Conservation (phyloP, 2,329 filamentous ascomycete species). For the Ophiostoma piceae region DNA sequence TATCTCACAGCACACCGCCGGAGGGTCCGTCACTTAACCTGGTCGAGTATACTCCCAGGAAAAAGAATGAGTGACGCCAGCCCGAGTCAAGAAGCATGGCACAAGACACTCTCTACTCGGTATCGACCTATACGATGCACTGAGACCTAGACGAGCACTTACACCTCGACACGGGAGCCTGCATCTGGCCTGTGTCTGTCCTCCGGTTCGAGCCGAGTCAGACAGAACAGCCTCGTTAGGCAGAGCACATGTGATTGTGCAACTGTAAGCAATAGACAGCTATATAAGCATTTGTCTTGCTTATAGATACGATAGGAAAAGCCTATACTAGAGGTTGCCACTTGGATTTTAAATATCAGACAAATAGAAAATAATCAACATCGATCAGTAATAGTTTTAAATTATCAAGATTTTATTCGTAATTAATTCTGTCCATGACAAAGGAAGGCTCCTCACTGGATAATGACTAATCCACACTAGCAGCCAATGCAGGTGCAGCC, state of each 20-base stretch:
- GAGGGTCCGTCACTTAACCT: background rate
- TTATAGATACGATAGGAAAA: background rate
- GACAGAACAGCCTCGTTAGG: background rate
- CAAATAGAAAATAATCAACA: background rate
- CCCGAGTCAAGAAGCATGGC: background rate
- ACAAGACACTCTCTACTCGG: background rate
- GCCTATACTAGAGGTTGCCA: background rate
- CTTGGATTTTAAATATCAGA: background rate
- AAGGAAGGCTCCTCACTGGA: background rate
- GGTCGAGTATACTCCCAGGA: background rate
- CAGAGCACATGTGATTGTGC: background rate
- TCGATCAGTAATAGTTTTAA: background rate
- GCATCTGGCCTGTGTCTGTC: background rate
- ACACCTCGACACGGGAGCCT: background rate
- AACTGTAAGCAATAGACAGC: background rate
- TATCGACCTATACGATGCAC: too few relatives aligned
- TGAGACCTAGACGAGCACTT: background rate
- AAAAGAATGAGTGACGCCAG: background rate
- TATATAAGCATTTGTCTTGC: too few relatives aligned
- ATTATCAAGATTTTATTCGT: background rate
- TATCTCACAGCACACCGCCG: background rate
- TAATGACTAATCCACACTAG: background rate
- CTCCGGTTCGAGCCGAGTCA: background rate
- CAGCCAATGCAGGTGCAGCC: background rate
- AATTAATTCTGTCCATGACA: background rate